Conservation (phyloP, 2,329 filamentous ascomycete species). For the Thermoascus crustaceus region DNA sequence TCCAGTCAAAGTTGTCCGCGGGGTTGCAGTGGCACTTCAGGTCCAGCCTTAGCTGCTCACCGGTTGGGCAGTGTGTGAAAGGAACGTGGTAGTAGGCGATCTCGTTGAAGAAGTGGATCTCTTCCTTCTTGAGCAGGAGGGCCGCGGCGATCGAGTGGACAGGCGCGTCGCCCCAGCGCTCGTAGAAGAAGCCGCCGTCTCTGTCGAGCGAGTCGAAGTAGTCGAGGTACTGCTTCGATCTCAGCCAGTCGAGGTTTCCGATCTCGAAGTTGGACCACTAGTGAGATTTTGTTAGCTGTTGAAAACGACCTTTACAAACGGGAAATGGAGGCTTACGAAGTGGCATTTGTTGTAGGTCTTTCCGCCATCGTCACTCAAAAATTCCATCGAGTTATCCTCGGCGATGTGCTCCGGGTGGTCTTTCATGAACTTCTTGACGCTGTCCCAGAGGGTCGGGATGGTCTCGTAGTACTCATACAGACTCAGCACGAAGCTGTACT, state of each 20-base stretch:
- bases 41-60: constrained; percentile 72
- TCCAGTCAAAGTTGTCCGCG: constrained; percentile 98
- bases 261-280: constrained; percentile 99
- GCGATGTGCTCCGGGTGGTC: constrained; percentile 81
- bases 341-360: constrained; percentile 96
- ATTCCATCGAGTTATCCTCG: constrained; percentile 77
- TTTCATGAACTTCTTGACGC: constrained; percentile 87
- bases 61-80: constrained; percentile 94
- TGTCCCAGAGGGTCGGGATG: constrained; percentile 93
- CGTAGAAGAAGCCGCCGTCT: constrained; percentile 97
- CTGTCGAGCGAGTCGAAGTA: constrained; percentile 82
- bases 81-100: constrained; percentile 98
- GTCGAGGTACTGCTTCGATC: constrained; percentile 79
- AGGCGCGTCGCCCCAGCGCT: constrained; percentile 95
- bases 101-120: constrained; percentile 98
- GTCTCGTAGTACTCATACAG: constrained; percentile 96
- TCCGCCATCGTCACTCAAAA: constrained; percentile 84
- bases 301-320: neutral
- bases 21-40: constrained; percentile 93
- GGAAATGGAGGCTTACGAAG: constrained; percentile 57
- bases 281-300: constrained; percentile 11
- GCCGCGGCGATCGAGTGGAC: constrained; percentile 95
- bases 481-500: constrained; percentile 94
- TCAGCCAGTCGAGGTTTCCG: constrained; percentile 86
- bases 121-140: constrained; percentile 79